Conservation (phyloP, 345 rosid species). For the Aquilaria yunnanensis region DNA sequence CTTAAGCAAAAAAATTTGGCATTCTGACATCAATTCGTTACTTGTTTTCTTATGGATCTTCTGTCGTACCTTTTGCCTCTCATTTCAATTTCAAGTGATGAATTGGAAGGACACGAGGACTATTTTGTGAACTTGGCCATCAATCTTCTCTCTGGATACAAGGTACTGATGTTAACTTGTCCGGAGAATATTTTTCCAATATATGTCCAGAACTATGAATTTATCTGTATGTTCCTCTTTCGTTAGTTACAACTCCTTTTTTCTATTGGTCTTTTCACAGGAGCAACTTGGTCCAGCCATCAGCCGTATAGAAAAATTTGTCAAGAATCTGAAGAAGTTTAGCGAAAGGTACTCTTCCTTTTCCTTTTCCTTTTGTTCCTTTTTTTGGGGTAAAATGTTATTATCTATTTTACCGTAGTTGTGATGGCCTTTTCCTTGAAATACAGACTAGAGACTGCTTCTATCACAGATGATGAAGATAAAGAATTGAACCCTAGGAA, state of each 20-base stretch:
- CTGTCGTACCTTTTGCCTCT: too few relatives aligned
- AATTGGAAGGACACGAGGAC: conserved; percentile 77
- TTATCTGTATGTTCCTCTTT: not conserved
- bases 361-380: not conserved
- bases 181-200: not conserved
- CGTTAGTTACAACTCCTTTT: conserved; percentile 4
- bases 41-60: too few relatives aligned
- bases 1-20: too few relatives aligned
- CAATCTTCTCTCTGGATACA: conserved; percentile 60
- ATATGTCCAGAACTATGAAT: not conserved
- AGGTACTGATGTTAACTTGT: conserved; percentile 33
- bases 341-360: conserved; percentile 46
- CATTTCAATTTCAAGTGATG: conserved; percentile 50
- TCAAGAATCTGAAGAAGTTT: conserved; percentile 76
- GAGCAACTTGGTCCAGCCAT: conserved; percentile 74
- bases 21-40: too few relatives aligned
- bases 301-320: conserved; percentile 64
- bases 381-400: conserved; percentile 2
- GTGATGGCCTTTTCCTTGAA: conserved; percentile 14
- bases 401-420: conserved; percentile 14
- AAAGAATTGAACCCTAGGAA: conserved; percentile 62
- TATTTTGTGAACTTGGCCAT: conserved; percentile 65
- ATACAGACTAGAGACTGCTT: conserved; percentile 49
- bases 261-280: conserved; percentile 29
- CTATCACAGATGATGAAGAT: conserved; percentile 39